Evolutionary conservation across 2,329 filamentous ascomycete genomes (phyloP).

Genomic region (Fusarium sacchari): DNA sequence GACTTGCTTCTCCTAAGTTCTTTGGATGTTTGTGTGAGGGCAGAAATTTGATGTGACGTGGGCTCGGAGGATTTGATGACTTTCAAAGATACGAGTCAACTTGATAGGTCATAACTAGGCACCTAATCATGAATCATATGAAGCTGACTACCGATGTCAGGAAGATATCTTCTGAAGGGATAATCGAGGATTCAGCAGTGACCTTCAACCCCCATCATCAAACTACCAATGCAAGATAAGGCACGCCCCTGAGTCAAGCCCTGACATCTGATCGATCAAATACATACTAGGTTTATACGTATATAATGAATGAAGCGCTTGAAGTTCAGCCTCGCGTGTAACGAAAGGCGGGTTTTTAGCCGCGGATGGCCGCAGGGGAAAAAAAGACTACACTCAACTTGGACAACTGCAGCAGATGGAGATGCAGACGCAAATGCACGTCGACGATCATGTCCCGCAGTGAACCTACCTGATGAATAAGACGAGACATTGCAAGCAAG

Average conservation of each 20-base stretch:
- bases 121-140: neutral
- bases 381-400: constrained; percentile 24
- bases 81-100: neutral
- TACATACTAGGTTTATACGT: neutral
- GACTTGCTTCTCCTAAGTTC: neutral
- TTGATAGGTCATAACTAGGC: neutral
- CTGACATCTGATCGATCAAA: neutral
- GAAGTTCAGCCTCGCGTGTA: constrained; percentile 33
- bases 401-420: constrained; percentile 16
- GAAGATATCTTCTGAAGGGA: neutral
- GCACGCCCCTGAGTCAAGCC: constrained; percentile 18
- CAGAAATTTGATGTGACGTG: neutral
- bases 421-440: constrained; percentile 5
- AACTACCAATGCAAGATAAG: constrained; percentile 38
- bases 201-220: constrained; percentile 12
- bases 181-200: neutral
- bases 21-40: neutral
- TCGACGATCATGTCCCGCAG: constrained; percentile 16
- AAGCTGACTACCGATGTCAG: neutral
- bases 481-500: constrained; percentile 20
- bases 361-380: constrained; percentile 19
- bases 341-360: constrained; percentile 30
- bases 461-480: constrained; percentile 5
- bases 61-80: neutral
- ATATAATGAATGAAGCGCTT: constrained; percentile 9